A percentile compares a stretch with the other conserved stretches of the same genome.
These are phyloP conservation scores for Themeda triandra DNA, from an alignment of 176 grass and related monocot species.

Conservation along the genomic window DNA sequence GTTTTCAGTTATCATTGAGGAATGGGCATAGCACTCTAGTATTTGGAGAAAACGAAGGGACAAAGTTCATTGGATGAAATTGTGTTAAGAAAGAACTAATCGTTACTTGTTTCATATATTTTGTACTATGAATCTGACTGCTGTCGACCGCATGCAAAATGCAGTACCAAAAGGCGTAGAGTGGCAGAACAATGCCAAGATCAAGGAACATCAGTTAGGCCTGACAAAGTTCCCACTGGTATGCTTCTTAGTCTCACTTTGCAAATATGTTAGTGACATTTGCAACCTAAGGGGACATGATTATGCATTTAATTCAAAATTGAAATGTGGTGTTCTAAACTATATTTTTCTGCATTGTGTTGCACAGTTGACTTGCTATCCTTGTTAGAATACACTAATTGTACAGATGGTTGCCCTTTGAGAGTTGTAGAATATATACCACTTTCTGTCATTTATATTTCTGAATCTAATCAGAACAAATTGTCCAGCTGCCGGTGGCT, in stretches of 20 bases:
- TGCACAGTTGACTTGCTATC: neutral
- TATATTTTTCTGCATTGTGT: neutral
- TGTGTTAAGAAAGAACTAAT: slow-evolving; percentile 10
- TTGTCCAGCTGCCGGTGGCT: neutral
- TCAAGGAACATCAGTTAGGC: slow-evolving; percentile 5
- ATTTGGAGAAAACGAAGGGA: neutral
- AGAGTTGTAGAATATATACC: neutral
- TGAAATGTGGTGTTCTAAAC: neutral
- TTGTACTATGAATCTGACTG: slow-evolving; percentile 9
- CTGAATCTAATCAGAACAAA: neutral
- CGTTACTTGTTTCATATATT: slow-evolving; percentile 18
- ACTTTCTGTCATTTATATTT: slow-evolving; percentile 10
- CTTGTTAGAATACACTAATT: neutral
- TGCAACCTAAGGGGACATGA: neutral
- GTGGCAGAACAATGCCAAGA: slow-evolving; percentile 38
- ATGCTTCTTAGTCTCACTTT: slow-evolving; percentile 30
- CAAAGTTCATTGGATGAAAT: neutral
- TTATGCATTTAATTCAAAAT: neutral
- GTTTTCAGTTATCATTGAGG: neutral
- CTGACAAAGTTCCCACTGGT: slow-evolving; percentile 31
- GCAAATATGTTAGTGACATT: neutral
- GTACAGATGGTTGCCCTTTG: neutral
- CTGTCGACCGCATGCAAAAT: slow-evolving; percentile 30
- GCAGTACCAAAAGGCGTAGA: slow-evolving; percentile 52
- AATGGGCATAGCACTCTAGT: neutral